Conservation (phyloP, 2,329 filamentous ascomycete species). For the Elsinoe australis region DNA sequence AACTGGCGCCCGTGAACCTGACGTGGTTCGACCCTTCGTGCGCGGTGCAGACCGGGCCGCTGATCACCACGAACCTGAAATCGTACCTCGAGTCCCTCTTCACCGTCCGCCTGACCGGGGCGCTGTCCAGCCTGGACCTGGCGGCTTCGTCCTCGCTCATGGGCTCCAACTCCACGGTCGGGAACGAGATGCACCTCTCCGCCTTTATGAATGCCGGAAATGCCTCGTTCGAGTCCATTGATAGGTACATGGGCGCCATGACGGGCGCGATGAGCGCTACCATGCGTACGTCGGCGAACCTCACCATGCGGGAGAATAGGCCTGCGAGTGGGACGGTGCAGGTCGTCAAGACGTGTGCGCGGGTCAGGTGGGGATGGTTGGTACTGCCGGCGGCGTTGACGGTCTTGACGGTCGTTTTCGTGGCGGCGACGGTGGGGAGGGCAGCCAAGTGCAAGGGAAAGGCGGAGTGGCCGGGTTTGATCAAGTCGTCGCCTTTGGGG, state of each 20-base stretch:
- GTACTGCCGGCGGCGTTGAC: slow-evolving; percentile 3
- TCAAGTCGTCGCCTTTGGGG: slow-evolving; percentile 14
- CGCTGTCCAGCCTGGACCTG: not conserved
- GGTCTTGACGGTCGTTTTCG: not conserved
- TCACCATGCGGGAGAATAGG: not conserved
- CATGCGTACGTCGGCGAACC: slow-evolving; percentile 8
- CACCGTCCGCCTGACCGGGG: not conserved
- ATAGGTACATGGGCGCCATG: slow-evolving; percentile 2
- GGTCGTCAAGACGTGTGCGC: slow-evolving; percentile 9
- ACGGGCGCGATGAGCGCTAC: not conserved
- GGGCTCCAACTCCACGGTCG: not conserved
- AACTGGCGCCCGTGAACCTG: not conserved
- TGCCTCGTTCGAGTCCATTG: not conserved
- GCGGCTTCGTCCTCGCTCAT: not conserved
- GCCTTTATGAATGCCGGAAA: slow-evolving; percentile 1
- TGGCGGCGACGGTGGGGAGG: not conserved
- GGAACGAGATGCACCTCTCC: slow-evolving; percentile 11
- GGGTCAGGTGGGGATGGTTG: slow-evolving; percentile 10
- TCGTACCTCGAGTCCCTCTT: not conserved
- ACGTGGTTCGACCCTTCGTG: not conserved
- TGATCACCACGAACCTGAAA: not conserved
- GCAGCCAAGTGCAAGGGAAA: not conserved
- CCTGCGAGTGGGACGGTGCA: not conserved
- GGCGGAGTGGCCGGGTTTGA: not conserved
- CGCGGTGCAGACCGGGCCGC: slow-evolving; percentile 1